Evolutionary conservation across 2,329 filamentous ascomycete genomes (phyloP), one percentile per base, ranked within the genome.

Genomic region (Cyphellophora attinorum): DNA sequence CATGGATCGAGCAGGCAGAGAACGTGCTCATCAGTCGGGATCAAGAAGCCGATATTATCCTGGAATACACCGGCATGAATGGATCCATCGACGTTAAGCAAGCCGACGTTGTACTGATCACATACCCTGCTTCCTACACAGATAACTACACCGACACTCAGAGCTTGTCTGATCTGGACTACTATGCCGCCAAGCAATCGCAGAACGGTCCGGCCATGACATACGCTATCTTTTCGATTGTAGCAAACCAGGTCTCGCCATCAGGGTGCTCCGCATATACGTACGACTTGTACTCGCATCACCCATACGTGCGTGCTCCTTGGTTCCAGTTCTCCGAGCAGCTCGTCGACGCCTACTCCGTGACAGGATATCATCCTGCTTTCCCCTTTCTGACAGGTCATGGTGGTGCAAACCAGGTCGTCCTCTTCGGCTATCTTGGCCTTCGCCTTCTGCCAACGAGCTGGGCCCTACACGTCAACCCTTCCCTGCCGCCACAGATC

Each of bases 241-340:
- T 76, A 18, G 77, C 79, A 11, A 80, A 77, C 37, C 65, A 74
- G 31, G 63, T 81, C 8, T 76, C 74, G 1, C 72, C 70, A 2
- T 79, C 76, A 2, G 79, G 79, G 2, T 83, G 79, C 52, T 74
- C 77, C 2, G 69, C 73, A 3, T 81, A 75, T 51, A 82, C 78
- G 0, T 83, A 83, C 50, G 68, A 73, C 5, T 62, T 81, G 12
- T 74, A 76, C 42, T 72, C 73, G 0, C 73, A 70, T 18, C 62
- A 73, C 17, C 78, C 79, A 1, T 84, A 84, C 46, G 60, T 70
- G 1, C 66, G 79, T 11, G 73, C 68, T 0, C 79, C 79, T 0
- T 83, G 76, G 66, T 81, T 74, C 55, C 77, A 81, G 44, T 77
- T 80, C 53, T 81, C 76, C 0, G 79, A 84, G 47, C 79, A 84